Evolutionary conservation across 2,329 filamentous ascomycete species (phyloP).

Genomic region (Fusarium sambucinum): DNA sequence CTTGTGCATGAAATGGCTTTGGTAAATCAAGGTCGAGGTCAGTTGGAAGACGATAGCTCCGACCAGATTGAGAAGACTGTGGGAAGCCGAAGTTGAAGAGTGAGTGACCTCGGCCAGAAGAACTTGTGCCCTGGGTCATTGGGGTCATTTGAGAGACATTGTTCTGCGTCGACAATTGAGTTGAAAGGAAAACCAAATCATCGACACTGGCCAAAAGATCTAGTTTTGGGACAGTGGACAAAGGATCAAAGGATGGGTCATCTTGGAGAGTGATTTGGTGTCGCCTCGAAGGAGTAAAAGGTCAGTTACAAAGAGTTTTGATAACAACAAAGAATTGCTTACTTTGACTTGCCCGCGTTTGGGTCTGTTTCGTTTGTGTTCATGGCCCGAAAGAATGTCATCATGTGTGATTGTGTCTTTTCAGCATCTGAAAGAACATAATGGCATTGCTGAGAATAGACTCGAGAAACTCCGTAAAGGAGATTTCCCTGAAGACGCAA

Average conservation of each 20-base stretch:
- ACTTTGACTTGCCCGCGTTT: slow-evolving; percentile 79
- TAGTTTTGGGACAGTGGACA: slow-evolving; percentile 50
- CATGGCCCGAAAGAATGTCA: slow-evolving; percentile 71
- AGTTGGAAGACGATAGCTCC: slow-evolving; percentile 51
- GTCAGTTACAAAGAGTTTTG: neutral
- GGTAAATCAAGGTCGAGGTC: slow-evolving; percentile 51
- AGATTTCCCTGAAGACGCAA: slow-evolving; percentile 90
- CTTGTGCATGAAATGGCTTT: slow-evolving; percentile 38
- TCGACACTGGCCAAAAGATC: slow-evolving; percentile 54
- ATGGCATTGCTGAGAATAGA: slow-evolving; percentile 87
- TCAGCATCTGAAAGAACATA: slow-evolving; percentile 88
- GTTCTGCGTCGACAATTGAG: slow-evolving; percentile 54
- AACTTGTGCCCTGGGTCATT: slow-evolving; percentile 50
- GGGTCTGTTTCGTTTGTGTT: slow-evolving; percentile 71
- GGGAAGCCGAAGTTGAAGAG: slow-evolving; percentile 51
- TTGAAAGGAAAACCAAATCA: slow-evolving; percentile 51
- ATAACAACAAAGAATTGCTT: slow-evolving; percentile 52
- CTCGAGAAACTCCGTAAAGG: slow-evolving; percentile 85
- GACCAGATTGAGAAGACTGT: slow-evolving; percentile 52
- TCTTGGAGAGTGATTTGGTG: slow-evolving; percentile 83
- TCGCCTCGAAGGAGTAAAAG: slow-evolving; percentile 62
- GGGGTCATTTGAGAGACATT: slow-evolving; percentile 62
- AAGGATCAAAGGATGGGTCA: slow-evolving; percentile 77
- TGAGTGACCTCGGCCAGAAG: slow-evolving; percentile 47
- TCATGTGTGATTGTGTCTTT: slow-evolving; percentile 79